A percentile compares a stretch with the other conserved stretches of the same genome.
Conservation (phyloP, 2,329 filamentous ascomycete species). For the Chaetomiaceae sp. region DNA sequence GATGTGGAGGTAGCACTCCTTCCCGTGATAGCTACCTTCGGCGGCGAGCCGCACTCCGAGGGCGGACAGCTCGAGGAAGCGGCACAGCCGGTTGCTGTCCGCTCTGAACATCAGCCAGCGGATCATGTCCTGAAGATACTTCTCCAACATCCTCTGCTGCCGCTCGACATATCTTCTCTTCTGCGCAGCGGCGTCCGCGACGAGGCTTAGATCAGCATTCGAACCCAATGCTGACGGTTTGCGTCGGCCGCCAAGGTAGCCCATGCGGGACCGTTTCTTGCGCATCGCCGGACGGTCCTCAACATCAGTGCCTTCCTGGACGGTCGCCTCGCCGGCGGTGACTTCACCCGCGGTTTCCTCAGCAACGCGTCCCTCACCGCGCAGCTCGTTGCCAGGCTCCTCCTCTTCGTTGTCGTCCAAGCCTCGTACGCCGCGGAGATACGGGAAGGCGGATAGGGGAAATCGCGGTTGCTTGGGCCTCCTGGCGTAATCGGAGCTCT, state of each 20-base stretch:
- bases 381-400: constrained; percentile 11
- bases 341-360: constrained; percentile 25
- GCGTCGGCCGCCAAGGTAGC: constrained; percentile 47
- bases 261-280: constrained; percentile 47
- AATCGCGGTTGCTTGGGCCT: constrained; percentile 84
- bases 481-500: constrained; percentile 55
- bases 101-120: constrained; percentile 94
- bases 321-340: constrained; percentile 41
- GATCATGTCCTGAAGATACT: constrained; percentile 89
- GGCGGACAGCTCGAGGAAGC: constrained; percentile 91
- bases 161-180: constrained; percentile 66
- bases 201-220: constrained; percentile 35
- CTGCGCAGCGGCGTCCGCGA: constrained; percentile 49
- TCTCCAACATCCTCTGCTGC: constrained; percentile 79
- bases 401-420: constrained; percentile 77
- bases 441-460: constrained; percentile 82
- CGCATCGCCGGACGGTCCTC: constrained; percentile 43
- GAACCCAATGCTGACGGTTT: constrained; percentile 46
- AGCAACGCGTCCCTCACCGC: neutral
- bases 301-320: constrained; percentile 53
- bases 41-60: constrained; percentile 88
- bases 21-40: constrained; percentile 95
- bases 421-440: constrained; percentile 72
- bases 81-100: constrained; percentile 91
- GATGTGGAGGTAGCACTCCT: constrained; percentile 90